These are phyloP conservation scores for Aspergillus awamori DNA, from an alignment of 2,329 filamentous ascomycete species.

Conservation along the genomic window DNA sequence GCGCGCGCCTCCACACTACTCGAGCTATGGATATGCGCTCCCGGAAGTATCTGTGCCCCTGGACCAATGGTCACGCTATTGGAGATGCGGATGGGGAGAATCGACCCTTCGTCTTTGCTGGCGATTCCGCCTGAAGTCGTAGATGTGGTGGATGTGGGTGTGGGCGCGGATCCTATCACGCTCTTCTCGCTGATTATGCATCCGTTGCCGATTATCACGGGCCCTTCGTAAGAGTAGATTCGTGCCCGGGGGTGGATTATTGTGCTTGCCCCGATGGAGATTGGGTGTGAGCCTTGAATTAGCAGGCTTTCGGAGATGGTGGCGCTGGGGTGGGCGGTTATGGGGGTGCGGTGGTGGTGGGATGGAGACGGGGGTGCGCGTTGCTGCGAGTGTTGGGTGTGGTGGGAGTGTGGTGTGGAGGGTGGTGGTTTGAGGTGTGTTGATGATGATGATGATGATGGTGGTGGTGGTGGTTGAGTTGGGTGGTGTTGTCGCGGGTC, in stretches of 20 bases:
- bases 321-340: slow-evolving; percentile 40
- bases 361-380: slow-evolving; percentile 22
- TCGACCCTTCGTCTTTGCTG: neutral
- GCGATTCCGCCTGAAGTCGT: neutral
- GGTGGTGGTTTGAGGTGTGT: slow-evolving; percentile 32
- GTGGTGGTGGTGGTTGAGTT: slow-evolving; percentile 7
- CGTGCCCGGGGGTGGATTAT: slow-evolving; percentile 85
- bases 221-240: slow-evolving; percentile 75
- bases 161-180: slow-evolving; percentile 36
- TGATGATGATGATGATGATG: neutral
- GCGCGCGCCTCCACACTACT: slow-evolving; percentile 51
- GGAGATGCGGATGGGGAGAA: slow-evolving; percentile 35
- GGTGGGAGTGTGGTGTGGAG: slow-evolving; percentile 32
- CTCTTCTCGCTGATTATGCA: slow-evolving; percentile 76
- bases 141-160: neutral
- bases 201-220: slow-evolving; percentile 77
- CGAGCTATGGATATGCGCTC: slow-evolving; percentile 43
- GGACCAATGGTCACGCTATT: slow-evolving; percentile 45
- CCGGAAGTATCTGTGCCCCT: slow-evolving; percentile 39
- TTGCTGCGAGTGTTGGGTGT: slow-evolving; percentile 24
- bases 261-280: slow-evolving; percentile 75
- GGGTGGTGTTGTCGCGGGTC: slow-evolving; percentile 17
- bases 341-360: slow-evolving; percentile 36
- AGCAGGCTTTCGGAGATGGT: slow-evolving; percentile 44
- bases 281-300: slow-evolving; percentile 69